Conservation (phyloP, 2,329 filamentous ascomycete species). For the Biscogniauxia sp. region DNA sequence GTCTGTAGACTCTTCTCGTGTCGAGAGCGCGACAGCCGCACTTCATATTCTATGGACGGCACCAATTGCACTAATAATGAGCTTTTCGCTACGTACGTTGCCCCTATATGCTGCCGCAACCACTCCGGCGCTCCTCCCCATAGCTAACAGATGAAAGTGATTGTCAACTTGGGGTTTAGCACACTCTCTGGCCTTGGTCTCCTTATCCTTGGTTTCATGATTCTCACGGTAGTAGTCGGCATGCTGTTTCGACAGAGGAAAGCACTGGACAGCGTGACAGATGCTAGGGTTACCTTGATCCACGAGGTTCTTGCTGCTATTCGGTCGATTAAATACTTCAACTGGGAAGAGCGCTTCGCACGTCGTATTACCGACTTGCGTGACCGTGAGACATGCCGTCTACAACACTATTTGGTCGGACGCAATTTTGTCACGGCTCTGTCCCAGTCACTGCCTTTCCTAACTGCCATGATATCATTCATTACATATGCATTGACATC, state of each 20-base stretch:
- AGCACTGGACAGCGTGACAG: slow-evolving; percentile 83
- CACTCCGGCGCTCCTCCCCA: background rate
- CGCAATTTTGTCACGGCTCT: slow-evolving; percentile 77
- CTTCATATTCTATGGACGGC: slow-evolving; percentile 91
- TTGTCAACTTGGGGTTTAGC: slow-evolving; percentile 82
- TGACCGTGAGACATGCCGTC: slow-evolving; percentile 68
- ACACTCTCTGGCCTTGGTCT: slow-evolving; percentile 81
- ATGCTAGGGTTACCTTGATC: slow-evolving; percentile 81
- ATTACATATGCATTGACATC: slow-evolving; percentile 69
- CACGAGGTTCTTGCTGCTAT: slow-evolving; percentile 86
- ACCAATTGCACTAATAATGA: slow-evolving; percentile 71
- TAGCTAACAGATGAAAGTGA: slow-evolving; percentile 37
- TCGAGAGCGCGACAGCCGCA: slow-evolving; percentile 79
- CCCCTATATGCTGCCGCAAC: background rate
- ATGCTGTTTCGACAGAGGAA: slow-evolving; percentile 69
- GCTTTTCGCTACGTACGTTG: slow-evolving; percentile 58
- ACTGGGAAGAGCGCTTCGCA: slow-evolving; percentile 84
- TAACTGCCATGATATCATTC: slow-evolving; percentile 89
- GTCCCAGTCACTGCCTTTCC: slow-evolving; percentile 79
- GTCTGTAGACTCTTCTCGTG: slow-evolving; percentile 86
- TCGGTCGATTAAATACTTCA: slow-evolving; percentile 89
- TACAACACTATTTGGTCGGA: slow-evolving; percentile 75
- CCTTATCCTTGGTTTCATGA: slow-evolving; percentile 69
- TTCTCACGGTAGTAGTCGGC: slow-evolving; percentile 71
- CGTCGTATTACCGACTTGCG: slow-evolving; percentile 69